Base-by-base conservation (phyloP, 768 basidiomycete genomes). In the Lentinula aciculospora region DNA sequence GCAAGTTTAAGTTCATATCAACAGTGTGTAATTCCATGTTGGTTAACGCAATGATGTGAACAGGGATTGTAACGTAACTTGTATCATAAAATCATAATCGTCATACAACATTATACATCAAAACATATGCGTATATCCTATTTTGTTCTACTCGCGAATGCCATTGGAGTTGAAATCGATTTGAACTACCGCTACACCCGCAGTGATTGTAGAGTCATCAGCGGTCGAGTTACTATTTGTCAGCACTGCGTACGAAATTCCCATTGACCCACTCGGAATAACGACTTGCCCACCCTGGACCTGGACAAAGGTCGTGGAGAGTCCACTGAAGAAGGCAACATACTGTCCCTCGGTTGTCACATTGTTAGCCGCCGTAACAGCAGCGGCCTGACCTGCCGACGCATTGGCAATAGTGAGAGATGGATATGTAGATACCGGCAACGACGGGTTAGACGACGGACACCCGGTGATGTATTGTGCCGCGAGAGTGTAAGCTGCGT, bases 341-440 rank as follows among this genome's bases (percentile, higher is more conserved):
- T 68, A 77, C 49, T 70, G 60, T 23, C 59, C 60, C 17, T 59
- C 36, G 12, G 58, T 44, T 4, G 60, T 40, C 6, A 59, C 32
- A 46, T 58, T 36, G 27, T 55, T 54, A 37, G 63, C 60, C 50
- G 65, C 67, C 7, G 61, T 49, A 42, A 74, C 62, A 6, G 58
- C 55, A 45, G 75, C 64, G 5, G 53, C 62, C 28, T 66, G 64
- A 7, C 71, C 71, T 21, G 74, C 58, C 7, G 65, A 60, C 60
- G 70, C 58, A 19, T 66, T 59, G 8, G 62, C 62, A 40, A 72
- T 56, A 17, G 68, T 65, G 27, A 83, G 71, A 13, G 71, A 65
- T 15, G 81, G 79, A 75, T 80, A 79, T 7, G 74, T 69, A 56
- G 68, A 76, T 80, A 34, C 74, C 19, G 81, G 78, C 5, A 82